Evolutionary conservation across 164 flowering plant species (phyloP).

Genomic region (Euptelea pleiosperma): DNA sequence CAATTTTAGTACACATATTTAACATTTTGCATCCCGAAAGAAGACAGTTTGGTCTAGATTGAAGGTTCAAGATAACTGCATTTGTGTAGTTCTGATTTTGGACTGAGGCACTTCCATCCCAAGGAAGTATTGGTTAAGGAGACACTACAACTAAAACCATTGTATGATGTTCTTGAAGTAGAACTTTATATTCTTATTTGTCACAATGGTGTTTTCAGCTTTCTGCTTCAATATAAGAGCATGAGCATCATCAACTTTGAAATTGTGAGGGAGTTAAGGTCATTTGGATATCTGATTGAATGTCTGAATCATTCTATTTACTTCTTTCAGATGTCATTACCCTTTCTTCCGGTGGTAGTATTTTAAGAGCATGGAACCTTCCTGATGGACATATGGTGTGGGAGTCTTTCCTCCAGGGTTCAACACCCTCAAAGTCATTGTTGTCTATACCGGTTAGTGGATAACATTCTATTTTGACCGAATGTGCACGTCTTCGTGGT

Average conservation of each 20-base stretch:
- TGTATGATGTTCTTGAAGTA: too few species aligned
- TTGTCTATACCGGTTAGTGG: slow-evolving; percentile 64
- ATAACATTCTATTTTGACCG: slow-evolving; percentile 1
- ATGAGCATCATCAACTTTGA: not conserved
- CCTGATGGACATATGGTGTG: slow-evolving; percentile 99
- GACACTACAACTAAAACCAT: too few species aligned
- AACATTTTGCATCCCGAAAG: too few species aligned
- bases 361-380: slow-evolving; percentile 96
- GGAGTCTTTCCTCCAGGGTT: slow-evolving; percentile 80
- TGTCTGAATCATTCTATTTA: slow-evolving; percentile 11
- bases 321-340: slow-evolving; percentile 69
- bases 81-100: too few species aligned
- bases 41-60: too few species aligned
- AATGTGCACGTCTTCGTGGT: too few species aligned
- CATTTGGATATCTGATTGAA: not conserved
- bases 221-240: not conserved
- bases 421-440: slow-evolving; percentile 57
- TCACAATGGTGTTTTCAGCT: too few species aligned
- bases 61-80: too few species aligned
- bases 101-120: too few species aligned
- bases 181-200: too few species aligned
- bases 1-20: too few species aligned
- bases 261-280: not conserved
- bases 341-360: slow-evolving; percentile 76
- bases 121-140: too few species aligned